Conservation (phyloP, 306 rosid species). For the Corylus americana region DNA sequence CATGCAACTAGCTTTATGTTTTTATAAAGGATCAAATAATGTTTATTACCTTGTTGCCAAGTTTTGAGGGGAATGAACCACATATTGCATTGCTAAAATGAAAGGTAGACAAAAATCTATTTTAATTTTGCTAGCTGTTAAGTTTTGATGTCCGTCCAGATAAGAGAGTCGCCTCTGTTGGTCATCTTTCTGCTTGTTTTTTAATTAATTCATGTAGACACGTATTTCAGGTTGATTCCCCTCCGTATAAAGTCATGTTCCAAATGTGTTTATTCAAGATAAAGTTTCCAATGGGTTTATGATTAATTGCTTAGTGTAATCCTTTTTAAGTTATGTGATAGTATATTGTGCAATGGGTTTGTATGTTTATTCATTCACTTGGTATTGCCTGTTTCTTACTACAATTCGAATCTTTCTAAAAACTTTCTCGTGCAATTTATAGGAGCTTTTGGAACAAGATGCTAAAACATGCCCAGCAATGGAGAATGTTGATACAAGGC, state of each 20-base stretch:
- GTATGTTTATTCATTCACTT: not conserved
- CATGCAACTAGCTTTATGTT: slow-evolving; percentile 2
- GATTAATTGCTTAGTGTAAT: not conserved
- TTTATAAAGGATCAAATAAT: not conserved
- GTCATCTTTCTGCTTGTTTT: not conserved
- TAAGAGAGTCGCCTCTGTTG: no score
- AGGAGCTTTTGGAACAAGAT: slow-evolving; percentile 45
- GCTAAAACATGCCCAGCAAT: slow-evolving; percentile 35
- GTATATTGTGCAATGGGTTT: slow-evolving; percentile 16
- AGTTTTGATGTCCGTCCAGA: not conserved
- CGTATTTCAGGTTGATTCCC: not conserved
- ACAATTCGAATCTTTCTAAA: not conserved
- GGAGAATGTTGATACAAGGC: slow-evolving; percentile 48
- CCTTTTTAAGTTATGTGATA: not conserved
- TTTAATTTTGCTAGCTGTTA: not conserved
- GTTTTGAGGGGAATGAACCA: not conserved
- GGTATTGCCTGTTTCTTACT: not conserved
- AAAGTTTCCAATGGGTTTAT: not conserved
- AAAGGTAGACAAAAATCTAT: not conserved
- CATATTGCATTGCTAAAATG: not conserved
- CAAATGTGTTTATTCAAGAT: not conserved
- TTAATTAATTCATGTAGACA: not conserved
- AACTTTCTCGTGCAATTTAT: slow-evolving; percentile 4
- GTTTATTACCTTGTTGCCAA: slow-evolving; percentile 1
- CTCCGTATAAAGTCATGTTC: not conserved